These are phyloP conservation scores for Colletotrichum chrysophilum DNA, from an alignment of 2,329 filamentous ascomycete genomes.

Conservation along the genomic window DNA sequence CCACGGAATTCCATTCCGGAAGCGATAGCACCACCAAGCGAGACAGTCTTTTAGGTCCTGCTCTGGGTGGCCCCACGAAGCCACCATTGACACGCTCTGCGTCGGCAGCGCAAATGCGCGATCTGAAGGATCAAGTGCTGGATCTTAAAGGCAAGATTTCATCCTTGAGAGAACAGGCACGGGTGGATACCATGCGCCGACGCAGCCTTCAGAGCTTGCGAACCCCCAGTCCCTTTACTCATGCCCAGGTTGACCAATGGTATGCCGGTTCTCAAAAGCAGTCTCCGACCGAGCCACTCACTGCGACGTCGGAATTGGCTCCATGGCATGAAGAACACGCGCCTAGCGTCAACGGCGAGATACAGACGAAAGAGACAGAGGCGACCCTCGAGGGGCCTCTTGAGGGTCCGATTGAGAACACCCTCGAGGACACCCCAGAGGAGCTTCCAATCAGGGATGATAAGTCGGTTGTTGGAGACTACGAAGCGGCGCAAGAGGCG, in stretches of 20 bases:
- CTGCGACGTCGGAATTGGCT: constrained; percentile 19
- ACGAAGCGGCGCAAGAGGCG: constrained; percentile 30
- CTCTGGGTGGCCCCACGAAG: constrained; percentile 44
- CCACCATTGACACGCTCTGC: constrained; percentile 64
- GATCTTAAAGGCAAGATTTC: constrained; percentile 87
- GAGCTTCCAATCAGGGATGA: neutral
- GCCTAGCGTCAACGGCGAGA: constrained; percentile 30
- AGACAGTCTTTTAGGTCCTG: constrained; percentile 49
- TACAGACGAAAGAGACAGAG: constrained; percentile 16
- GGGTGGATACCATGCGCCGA: constrained; percentile 79
- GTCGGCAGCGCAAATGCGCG: constrained; percentile 75
- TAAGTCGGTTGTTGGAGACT: constrained; percentile 24
- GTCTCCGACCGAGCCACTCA: constrained; percentile 24
- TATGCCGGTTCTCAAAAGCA: constrained; percentile 39
- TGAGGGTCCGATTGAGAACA: neutral
- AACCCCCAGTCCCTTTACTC: constrained; percentile 79
- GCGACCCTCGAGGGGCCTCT: neutral
- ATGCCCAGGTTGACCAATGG: constrained; percentile 65
- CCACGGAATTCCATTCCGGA: constrained; percentile 30
- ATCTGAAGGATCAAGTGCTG: constrained; percentile 83
- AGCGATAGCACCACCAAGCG: constrained; percentile 36
- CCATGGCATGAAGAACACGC: constrained; percentile 37
- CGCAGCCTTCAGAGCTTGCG: constrained; percentile 78
- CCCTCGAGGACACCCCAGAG: neutral
- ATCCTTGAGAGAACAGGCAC: constrained; percentile 76